These are phyloP conservation scores for Tricholoma terreum DNA, from an alignment of 768 basidiomycete genomes.

Conservation along the genomic window DNA sequence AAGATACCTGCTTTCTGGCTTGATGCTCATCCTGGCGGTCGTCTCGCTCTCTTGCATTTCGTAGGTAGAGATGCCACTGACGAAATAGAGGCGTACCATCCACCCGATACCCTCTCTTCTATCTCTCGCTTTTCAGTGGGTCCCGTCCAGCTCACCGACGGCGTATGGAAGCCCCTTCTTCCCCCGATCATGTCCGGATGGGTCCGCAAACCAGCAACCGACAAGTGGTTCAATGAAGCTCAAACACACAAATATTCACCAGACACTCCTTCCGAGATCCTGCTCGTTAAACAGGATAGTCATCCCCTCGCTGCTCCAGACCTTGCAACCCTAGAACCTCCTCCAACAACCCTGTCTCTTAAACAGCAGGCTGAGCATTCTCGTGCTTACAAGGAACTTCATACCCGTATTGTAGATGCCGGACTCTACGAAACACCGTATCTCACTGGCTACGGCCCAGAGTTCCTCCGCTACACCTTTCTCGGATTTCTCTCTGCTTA, in stretches of 20 bases:
- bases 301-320: constrained; percentile 31
- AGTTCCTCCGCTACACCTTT: constrained; percentile 72
- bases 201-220: constrained; percentile 46
- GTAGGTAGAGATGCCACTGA: constrained; percentile 93
- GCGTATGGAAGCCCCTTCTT: constrained; percentile 71
- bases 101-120: constrained; percentile 49
- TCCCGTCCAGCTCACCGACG: constrained; percentile 55
- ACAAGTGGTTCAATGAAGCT: constrained; percentile 69
- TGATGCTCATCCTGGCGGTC: constrained; percentile 84
- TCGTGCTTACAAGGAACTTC: constrained; percentile 76
- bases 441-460: constrained; percentile 85
- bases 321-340: constrained; percentile 48
- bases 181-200: constrained; percentile 88
- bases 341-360: constrained; percentile 52
- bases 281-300: constrained; percentile 52
- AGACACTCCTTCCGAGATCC: constrained; percentile 47
- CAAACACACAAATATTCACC: constrained; percentile 33
- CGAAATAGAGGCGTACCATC: constrained; percentile 93
- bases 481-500: constrained; percentile 59
- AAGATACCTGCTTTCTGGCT: constrained; percentile 75
- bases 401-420: constrained; percentile 66
- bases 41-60: constrained; percentile 88
- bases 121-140: constrained; percentile 70
- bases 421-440: constrained; percentile 86
- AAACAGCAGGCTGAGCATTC: constrained; percentile 65